Conservation (phyloP, 768 basidiomycete genomes). For the Ephemerocybe angulata region DNA sequence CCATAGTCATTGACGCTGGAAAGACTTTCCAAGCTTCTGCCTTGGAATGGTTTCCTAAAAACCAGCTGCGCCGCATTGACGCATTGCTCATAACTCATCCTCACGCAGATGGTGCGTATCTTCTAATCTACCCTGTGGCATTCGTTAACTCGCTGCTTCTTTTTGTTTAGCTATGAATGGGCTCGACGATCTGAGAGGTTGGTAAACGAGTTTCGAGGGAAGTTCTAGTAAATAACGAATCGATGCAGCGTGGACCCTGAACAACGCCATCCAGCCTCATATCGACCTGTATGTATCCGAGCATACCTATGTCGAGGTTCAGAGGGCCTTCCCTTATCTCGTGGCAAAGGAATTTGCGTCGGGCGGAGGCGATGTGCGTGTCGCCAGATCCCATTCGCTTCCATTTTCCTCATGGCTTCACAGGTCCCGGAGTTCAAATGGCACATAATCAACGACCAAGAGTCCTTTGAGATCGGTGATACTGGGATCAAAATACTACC, state of each 20-base stretch:
- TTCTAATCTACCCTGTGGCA: neutral
- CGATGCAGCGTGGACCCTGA: constrained; percentile 67
- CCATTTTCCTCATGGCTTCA: neutral
- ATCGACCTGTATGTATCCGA: constrained; percentile 74
- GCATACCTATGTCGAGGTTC: constrained; percentile 62
- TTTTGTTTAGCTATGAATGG: constrained; percentile 70
- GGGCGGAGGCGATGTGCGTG: constrained; percentile 71
- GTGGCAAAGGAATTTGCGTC: constrained; percentile 71
- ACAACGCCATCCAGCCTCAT: constrained; percentile 56
- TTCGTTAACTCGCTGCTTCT: neutral
- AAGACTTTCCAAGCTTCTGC: constrained; percentile 71
- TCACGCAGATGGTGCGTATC: constrained; percentile 68
- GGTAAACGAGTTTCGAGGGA: constrained; percentile 11
- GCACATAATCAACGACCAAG: constrained; percentile 72
- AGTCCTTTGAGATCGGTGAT: constrained; percentile 62
- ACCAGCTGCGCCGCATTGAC: constrained; percentile 57
- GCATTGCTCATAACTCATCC: constrained; percentile 79
- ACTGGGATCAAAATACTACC: constrained; percentile 64
- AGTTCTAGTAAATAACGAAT: constrained; percentile 6
- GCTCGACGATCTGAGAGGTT: constrained; percentile 83
- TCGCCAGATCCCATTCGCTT: neutral
- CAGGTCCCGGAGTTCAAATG: constrained; percentile 82
- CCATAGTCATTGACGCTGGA: constrained; percentile 79
- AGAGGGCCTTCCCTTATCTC: constrained; percentile 77
- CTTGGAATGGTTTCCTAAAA: constrained; percentile 57